Evolutionary conservation across 306 rosid species (phyloP), one percentile per base, ranked within the genome.

Genomic region (Sindora glabra): DNA sequence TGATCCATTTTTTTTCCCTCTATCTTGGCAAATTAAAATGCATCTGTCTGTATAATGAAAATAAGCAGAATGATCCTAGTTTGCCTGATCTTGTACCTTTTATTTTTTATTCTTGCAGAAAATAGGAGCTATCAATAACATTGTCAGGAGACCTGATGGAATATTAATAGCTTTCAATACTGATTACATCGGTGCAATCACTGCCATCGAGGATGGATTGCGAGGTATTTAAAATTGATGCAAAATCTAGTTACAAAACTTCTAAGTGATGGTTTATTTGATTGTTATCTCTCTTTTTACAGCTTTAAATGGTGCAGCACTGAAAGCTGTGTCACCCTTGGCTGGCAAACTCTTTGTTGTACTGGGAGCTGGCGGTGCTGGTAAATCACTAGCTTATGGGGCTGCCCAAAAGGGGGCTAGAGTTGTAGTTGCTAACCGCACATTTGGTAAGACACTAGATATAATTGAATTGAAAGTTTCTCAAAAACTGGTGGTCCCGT

Each of bases 381-480:
- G 84, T 45, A 70, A 77, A 46, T 71, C 84, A 21, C 59, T 79
- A 5, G 84, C 84, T 13, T 45, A 74, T 57, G 84, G 84, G 13
- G 84, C 84, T 67, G 77, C 80, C 56, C 77, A 62, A 37, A 79
- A 74, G 56, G 77, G 80, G 45, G 84, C 84, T 10, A 70, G 77
- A 74, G 80, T 79, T 46, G 72, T 79, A 19, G 74, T 71, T 56
- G 74, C 75, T 52, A 74, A 67, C 52, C 69, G 74, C 22, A 62
- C 72, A 10, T 54, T 59, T 38, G 77, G 83, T 79, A 64, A 54
- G 18, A 40, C 8, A 26, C n/a, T 11, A 19, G 6, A 33, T 24
- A n/a, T 29, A 15, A 47, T 48, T 64, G 14, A 42, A 22, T 5
- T 17, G 30, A 30, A 41, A 26, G 17, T 54, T 58, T 25, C 64